A percentile compares a stretch with the other conserved stretches of the same genome.
Evolutionary conservation across 78 protist genomes (phyloP).

Genomic region (Dictyostelium intermedium): DNA sequence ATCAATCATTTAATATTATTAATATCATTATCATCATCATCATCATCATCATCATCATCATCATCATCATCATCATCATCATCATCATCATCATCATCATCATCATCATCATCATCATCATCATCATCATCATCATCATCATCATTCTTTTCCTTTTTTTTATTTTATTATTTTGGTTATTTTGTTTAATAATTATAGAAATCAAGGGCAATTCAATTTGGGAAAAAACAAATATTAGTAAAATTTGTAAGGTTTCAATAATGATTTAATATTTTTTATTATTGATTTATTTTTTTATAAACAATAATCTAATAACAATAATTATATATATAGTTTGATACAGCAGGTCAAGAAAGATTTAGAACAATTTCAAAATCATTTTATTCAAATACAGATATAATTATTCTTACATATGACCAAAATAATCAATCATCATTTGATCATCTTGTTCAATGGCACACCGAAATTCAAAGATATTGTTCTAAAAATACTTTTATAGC

Average conservation of each 20-base stretch:
- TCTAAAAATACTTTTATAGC: conserved; percentile 26
- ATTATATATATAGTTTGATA: conserved; percentile 30
- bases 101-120: too few species aligned
- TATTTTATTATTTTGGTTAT: neutral
- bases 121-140: neutral
- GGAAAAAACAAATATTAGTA: conserved; percentile 53
- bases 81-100: too few species aligned
- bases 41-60: too few species aligned
- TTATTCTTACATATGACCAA: conserved; percentile 58
- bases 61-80: too few species aligned
- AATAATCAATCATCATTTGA: conserved; percentile 18
- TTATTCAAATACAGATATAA: conserved; percentile 83
- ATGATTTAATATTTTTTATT: neutral
- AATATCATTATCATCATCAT: too few species aligned
- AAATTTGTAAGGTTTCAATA: conserved; percentile 38
- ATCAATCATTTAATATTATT: too few species aligned
- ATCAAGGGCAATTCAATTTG: conserved; percentile 71
- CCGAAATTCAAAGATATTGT: conserved; percentile 49
- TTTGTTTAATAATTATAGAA: neutral
- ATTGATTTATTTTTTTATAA: neutral
- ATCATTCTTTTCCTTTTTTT: neutral
- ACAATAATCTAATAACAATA: neutral
- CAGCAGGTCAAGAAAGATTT: conserved; percentile 98
- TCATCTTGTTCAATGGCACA: conserved; percentile 7
- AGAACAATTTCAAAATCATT: conserved; percentile 98